Percentiles rank a stretch among this genome's conserved stretches.
Evolutionary conservation across 164 flowering plant genomes (phyloP).

Genomic region (Vitis riparia): DNA sequence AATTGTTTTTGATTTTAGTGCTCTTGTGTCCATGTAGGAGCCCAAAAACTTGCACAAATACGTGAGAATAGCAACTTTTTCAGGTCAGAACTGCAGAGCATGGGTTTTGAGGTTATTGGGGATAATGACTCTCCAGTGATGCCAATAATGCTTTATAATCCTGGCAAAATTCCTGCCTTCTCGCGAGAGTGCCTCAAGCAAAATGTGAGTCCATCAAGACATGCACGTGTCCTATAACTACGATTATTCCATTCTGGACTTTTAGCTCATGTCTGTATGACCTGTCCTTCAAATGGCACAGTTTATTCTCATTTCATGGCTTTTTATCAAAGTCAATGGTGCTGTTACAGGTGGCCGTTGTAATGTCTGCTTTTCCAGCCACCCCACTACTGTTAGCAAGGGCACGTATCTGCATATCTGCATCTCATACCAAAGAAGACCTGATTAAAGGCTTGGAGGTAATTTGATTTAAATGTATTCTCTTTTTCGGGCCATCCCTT

Average conservation of each 20-base stretch:
- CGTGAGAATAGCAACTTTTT: conserved; percentile 98
- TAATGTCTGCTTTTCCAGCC: conserved; percentile 95
- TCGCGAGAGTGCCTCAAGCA: conserved; percentile 87
- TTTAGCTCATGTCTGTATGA: no score
- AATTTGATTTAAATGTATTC: not conserved
- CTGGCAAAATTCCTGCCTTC: conserved; percentile 98
- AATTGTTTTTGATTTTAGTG: no score
- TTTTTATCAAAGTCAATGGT: no score
- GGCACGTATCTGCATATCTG: conserved; percentile 96
- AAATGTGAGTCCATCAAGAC: conserved; percentile 38
- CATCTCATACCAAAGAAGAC: conserved; percentile 89
- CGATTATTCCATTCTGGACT: no score
- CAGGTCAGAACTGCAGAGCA: conserved; percentile 86
- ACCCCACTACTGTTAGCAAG: conserved; percentile 90
- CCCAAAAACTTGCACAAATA: conserved; percentile 87
- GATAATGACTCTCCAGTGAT: conserved; percentile 98
- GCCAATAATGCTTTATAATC: conserved; percentile 99
- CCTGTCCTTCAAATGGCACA: no score
- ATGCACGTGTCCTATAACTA: no score
- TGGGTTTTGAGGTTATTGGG: conserved; percentile 99
- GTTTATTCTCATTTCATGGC: no score
- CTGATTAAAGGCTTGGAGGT: conserved; percentile 80
- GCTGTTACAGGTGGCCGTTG: conserved; percentile 78
- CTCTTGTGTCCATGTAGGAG: conserved; percentile 48
- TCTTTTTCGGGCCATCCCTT: no score